Conservation (phyloP, 176 grass and related monocot genomes). For the Carex littledalei region DNA sequence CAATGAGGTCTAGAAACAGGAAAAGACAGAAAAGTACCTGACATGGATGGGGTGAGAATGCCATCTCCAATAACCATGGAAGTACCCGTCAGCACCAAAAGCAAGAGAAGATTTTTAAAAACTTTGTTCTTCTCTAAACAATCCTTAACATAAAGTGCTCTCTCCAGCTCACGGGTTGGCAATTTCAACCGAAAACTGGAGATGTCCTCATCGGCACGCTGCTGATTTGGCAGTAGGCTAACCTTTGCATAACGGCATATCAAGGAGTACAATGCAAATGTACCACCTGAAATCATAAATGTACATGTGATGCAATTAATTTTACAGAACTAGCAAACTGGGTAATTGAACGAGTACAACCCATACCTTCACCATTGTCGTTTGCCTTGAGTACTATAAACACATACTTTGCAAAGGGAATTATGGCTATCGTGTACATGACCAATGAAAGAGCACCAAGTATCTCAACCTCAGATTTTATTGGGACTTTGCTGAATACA, state of each 20-base stretch:
- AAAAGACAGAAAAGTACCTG: constrained; percentile 43
- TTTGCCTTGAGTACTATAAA: constrained; percentile 97
- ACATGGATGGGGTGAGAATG: constrained; percentile 99
- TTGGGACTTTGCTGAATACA: constrained; percentile 93
- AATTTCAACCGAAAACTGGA: constrained; percentile 92
- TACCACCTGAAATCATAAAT: constrained; percentile 58
- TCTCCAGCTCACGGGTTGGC: constrained; percentile 83
- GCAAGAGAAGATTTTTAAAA: constrained; percentile 71
- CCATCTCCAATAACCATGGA: constrained; percentile 98
- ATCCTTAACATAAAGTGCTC: constrained; percentile 75
- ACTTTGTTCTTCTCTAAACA: constrained; percentile 61
- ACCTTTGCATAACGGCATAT: constrained; percentile 97
- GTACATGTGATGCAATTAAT: neutral
- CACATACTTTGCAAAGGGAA: constrained; percentile 81
- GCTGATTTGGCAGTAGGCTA: constrained; percentile 81
- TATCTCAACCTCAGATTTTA: constrained; percentile 83
- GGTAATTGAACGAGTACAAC: neutral
- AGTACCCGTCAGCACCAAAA: constrained; percentile 91
- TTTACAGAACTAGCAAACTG: neutral
- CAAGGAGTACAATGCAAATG: constrained; percentile 86
- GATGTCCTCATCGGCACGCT: constrained; percentile 81
- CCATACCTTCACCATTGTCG: constrained; percentile 84
- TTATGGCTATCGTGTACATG: constrained; percentile 86
- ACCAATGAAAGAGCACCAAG: constrained; percentile 85
- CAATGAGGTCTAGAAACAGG: neutral